Conservation (phyloP, 2,329 filamentous ascomycete genomes). For the Daldinia sp. region DNA sequence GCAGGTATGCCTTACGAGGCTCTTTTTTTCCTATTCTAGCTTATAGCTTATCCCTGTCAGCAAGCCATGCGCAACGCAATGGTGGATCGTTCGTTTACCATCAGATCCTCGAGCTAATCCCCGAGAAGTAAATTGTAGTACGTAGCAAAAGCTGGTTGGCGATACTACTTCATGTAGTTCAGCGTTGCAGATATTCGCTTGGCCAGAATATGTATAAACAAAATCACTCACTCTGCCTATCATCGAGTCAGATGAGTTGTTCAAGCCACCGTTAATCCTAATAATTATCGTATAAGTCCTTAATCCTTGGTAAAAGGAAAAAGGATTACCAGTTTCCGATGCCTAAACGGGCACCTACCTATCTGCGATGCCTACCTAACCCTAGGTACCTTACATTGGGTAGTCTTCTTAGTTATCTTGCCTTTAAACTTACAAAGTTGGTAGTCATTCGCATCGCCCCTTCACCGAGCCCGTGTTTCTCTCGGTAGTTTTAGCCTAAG, state of each 20-base stretch:
- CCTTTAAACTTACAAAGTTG: neutral
- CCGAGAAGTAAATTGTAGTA: neutral
- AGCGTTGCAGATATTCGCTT: neutral
- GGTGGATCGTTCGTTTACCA: constrained; percentile 6
- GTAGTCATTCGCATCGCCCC: constrained; percentile 20
- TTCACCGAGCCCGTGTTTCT: constrained; percentile 15
- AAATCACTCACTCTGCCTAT: constrained; percentile 5
- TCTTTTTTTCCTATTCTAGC: neutral
- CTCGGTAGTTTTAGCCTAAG: constrained; percentile 16
- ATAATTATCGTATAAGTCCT: neutral
- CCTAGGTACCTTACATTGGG: neutral
- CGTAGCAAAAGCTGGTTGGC: constrained; percentile 3
- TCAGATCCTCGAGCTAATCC: neutral
- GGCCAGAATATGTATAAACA: neutral
- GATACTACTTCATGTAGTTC: neutral
- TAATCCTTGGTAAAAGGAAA: neutral
- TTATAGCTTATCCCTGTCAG: neutral
- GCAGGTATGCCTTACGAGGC: constrained; percentile 8
- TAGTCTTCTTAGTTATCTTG: neutral
- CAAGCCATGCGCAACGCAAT: neutral
- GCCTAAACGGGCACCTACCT: neutral
- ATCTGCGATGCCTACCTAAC: neutral
- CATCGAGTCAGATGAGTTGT: neutral
- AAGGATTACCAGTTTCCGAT: neutral
- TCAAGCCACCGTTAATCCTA: neutral